phyloP scores from a whole-genome alignment of 139 green algal species.

The Gonium pectorale region DNA sequence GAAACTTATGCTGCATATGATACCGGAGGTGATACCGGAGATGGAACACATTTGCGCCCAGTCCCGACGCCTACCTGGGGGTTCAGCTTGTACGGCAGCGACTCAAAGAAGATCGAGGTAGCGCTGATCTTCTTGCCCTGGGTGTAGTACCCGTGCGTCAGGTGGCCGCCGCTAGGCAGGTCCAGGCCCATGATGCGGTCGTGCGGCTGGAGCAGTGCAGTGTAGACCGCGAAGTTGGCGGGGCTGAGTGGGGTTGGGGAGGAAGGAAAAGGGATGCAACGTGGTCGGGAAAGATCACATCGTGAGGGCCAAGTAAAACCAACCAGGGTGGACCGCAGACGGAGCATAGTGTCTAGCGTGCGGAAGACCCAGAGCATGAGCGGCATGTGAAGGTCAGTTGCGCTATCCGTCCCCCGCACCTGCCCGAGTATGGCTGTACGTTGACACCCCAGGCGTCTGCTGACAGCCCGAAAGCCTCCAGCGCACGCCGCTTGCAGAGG shows the following conservation, averaged over 20 bases:
- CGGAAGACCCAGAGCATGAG: too few relatives aligned
- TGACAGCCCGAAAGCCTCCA: conserved; percentile 90
- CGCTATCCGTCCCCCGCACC: conserved; percentile 58
- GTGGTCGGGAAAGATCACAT: too few relatives aligned
- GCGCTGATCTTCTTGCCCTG: conserved; percentile 97
- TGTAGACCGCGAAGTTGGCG: conserved; percentile 99
- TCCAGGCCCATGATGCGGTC: conserved; percentile 99
- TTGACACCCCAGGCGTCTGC: conserved; percentile 95
- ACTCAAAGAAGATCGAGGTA: conserved; percentile 98
- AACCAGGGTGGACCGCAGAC: too few relatives aligned
- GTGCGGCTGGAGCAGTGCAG: conserved; percentile 95
- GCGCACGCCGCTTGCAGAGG: conserved; percentile 85
- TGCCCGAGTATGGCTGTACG: conserved; percentile 97
- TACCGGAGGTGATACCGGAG: too few relatives aligned
- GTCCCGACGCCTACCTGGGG: background rate
- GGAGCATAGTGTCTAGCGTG: too few relatives aligned
- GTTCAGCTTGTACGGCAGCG: conserved; percentile 94
- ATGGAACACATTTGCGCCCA: too few relatives aligned
- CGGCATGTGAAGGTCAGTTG: too few relatives aligned
- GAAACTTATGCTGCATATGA: too few relatives aligned
- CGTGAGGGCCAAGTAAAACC: too few relatives aligned
- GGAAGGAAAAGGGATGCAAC: background rate
- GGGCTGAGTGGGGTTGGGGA: conserved; percentile 64
- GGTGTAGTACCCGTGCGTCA: conserved; percentile 98
- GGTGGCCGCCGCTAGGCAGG: conserved; percentile 95